Evolutionary conservation across 306 rosid genomes (phyloP).

Genomic region (Vigna radiata): DNA sequence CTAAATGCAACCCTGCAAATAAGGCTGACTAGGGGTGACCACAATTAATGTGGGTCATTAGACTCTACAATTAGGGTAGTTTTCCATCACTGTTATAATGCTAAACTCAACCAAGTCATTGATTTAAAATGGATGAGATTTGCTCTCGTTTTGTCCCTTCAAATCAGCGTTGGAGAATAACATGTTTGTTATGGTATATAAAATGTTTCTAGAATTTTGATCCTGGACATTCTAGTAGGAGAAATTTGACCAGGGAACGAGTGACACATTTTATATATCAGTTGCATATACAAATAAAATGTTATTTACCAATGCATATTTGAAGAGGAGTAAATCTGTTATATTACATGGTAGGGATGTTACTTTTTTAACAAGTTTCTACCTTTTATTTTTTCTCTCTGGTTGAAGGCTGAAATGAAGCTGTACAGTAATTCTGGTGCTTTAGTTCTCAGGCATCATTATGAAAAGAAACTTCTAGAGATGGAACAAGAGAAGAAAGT

Average conservation of each 20-base stretch:
- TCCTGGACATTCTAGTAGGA: too few relatives aligned
- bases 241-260: too few relatives aligned
- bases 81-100: too few relatives aligned
- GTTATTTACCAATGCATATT: too few relatives aligned
- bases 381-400: constrained; percentile 18
- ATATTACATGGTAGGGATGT: constrained; percentile 27
- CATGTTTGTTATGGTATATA: too few relatives aligned
- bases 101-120: neutral
- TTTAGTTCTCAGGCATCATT: constrained; percentile 81
- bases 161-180: neutral
- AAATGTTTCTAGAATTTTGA: too few relatives aligned
- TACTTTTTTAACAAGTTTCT: constrained; percentile 26
- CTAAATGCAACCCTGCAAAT: too few relatives aligned
- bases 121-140: constrained; percentile 1
- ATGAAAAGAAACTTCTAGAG: constrained; percentile 70
- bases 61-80: too few relatives aligned
- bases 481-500: constrained; percentile 89
- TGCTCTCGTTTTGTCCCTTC: neutral
- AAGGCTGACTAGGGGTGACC: too few relatives aligned
- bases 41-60: too few relatives aligned
- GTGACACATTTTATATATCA: neutral
- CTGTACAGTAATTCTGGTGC: constrained; percentile 62
- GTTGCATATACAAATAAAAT: neutral
- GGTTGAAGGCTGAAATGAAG: constrained; percentile 93
- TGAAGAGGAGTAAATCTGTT: neutral